Evolutionary conservation across 225 moss, liverwort and hornwort species (phyloP).

Genomic region (Rhytidiadelphus loreus): DNA sequence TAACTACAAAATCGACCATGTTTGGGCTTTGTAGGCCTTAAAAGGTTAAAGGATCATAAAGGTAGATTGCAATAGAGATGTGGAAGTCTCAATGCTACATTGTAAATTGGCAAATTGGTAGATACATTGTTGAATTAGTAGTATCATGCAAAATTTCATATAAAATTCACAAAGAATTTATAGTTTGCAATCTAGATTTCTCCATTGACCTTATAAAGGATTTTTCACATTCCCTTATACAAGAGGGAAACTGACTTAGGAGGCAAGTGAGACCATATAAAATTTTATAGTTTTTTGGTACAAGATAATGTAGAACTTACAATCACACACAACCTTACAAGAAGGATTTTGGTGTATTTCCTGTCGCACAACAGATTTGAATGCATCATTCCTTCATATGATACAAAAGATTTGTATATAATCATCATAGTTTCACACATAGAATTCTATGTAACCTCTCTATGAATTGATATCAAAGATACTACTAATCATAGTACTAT

Average conservation of each 20-base stretch:
- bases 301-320: too few relatives aligned
- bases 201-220: background rate
- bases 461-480: background rate
- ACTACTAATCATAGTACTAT: too few relatives aligned
- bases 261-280: too few relatives aligned
- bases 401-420: background rate
- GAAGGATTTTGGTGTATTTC: too few relatives aligned
- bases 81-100: background rate
- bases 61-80: background rate
- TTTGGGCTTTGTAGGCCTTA: background rate
- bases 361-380: background rate
- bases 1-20: background rate
- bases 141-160: background rate
- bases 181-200: background rate
- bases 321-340: too few relatives aligned
- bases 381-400: background rate
- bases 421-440: background rate
- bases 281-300: background rate
- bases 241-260: background rate
- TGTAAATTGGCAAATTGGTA: background rate
- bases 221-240: background rate
- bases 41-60: background rate
- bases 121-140: too few relatives aligned
- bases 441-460: background rate
- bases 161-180: too few relatives aligned